A percentile compares a stretch with the other conserved stretches of the same genome.
phyloP scores from a whole-genome alignment of 176 grass and related monocot species.

The Bromus sterilis region DNA sequence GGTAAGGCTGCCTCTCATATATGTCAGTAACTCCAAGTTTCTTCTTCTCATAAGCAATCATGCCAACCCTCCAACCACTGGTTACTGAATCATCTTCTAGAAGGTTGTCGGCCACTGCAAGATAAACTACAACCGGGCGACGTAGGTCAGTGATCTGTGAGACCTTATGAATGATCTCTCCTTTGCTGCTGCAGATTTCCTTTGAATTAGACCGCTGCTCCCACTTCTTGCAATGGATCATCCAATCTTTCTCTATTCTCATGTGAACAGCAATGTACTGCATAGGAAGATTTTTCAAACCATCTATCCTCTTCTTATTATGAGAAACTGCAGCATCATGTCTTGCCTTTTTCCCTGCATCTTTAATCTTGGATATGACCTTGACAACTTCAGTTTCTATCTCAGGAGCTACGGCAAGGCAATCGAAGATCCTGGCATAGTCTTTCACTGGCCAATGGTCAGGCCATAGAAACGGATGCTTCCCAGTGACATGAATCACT shows the following conservation, averaged over 20 bases:
- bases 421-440: constrained; percentile 77
- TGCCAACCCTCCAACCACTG: constrained; percentile 83
- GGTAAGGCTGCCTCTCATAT: constrained; percentile 72
- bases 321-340: constrained; percentile 32
- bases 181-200: constrained; percentile 94
- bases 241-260: constrained; percentile 99
- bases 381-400: constrained; percentile 79
- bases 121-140: constrained; percentile 68
- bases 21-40: constrained; percentile 74
- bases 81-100: constrained; percentile 84
- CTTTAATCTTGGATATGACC: constrained; percentile 89
- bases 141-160: constrained; percentile 68
- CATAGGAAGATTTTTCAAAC: not conserved
- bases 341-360: constrained; percentile 43
- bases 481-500: constrained; percentile 69
- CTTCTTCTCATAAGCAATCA: constrained; percentile 90
- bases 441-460: constrained; percentile 91
- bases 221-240: constrained; percentile 99
- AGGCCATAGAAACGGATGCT: constrained; percentile 93
- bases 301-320: constrained; percentile 26
- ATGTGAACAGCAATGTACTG: constrained; percentile 92
- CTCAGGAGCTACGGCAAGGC: constrained; percentile 67
- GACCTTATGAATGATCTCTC: constrained; percentile 86
- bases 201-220: constrained; percentile 60
- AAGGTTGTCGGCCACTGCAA: constrained; percentile 93